phyloP scores from a whole-genome alignment of 208 protist species.

The Acanthamoeba healyi region DNA sequence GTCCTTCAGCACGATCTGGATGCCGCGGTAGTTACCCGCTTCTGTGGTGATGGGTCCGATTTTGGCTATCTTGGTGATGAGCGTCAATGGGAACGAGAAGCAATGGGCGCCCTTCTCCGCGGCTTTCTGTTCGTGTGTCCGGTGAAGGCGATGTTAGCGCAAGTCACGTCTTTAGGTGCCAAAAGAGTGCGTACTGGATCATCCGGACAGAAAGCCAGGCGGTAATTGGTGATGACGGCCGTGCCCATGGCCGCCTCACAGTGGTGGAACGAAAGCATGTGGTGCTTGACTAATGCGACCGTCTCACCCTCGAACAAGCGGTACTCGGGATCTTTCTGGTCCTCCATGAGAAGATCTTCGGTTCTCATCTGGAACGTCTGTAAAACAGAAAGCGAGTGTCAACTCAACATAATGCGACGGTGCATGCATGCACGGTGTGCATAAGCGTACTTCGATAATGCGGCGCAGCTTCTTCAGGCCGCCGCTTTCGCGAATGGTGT shows the following conservation, averaged over 20 bases:
- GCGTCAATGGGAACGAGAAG: constrained; percentile 46
- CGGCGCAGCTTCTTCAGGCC: background rate
- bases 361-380: constrained; percentile 16
- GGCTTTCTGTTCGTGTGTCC: constrained; percentile 1
- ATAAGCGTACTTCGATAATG: constrained; percentile 36
- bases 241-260: constrained; percentile 35
- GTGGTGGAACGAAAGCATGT: constrained; percentile 49
- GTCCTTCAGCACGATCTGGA: constrained; percentile 62
- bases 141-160: too few relatives aligned
- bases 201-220: constrained; percentile 56
- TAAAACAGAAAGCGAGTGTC: too few relatives aligned
- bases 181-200: constrained; percentile 24
- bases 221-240: constrained; percentile 50
- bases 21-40: constrained; percentile 9
- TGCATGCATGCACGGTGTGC: too few relatives aligned
- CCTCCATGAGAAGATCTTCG: background rate
- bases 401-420: too few relatives aligned
- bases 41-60: constrained; percentile 26
- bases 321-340: constrained; percentile 42
- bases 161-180: too few relatives aligned
- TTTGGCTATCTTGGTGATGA: constrained; percentile 39
- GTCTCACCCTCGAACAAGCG: constrained; percentile 3
- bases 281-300: constrained; percentile 18
- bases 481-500: constrained; percentile 34
- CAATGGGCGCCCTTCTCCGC: background rate